Conservation (phyloP, 2,329 filamentous ascomycete species). For the Pseudogymnoascus sp. region DNA sequence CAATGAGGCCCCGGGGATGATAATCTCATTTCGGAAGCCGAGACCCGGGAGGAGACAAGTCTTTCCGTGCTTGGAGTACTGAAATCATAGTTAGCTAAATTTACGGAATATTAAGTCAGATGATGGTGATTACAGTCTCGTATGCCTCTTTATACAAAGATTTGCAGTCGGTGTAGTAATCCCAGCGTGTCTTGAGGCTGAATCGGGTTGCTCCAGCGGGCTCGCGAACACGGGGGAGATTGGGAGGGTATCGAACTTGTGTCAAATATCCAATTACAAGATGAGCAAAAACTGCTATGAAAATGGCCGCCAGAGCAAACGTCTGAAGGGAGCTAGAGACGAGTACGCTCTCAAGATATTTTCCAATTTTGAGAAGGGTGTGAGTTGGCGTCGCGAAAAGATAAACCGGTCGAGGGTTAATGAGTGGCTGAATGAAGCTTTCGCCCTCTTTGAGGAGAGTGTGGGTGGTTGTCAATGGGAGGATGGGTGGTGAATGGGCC, state of each 20-base stretch:
- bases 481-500: not conserved
- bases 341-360: not conserved
- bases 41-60: constrained; percentile 36
- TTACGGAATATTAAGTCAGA: not conserved
- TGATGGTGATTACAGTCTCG: constrained; percentile 19
- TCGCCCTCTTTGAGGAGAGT: not conserved
- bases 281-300: not conserved
- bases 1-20: constrained; percentile 35
- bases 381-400: not conserved
- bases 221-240: constrained; percentile 28
- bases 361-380: not conserved
- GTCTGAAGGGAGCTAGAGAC: not conserved
- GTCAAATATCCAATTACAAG: not conserved
- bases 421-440: not conserved
- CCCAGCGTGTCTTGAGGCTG: constrained; percentile 26
- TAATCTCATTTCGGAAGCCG: constrained; percentile 34
- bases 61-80: constrained; percentile 38
- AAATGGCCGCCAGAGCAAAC: not conserved
- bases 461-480: not conserved
- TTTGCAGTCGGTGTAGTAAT: constrained; percentile 28
- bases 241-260: not conserved
- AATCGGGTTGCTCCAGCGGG: constrained; percentile 23
- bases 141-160: constrained; percentile 29
- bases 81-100: not conserved
- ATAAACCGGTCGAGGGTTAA: not conserved